Evolutionary conservation across 352 stramenopile genomes (phyloP), one percentile per base, ranked within the genome.

Genomic region (Pelagophyceae sp.): DNA sequence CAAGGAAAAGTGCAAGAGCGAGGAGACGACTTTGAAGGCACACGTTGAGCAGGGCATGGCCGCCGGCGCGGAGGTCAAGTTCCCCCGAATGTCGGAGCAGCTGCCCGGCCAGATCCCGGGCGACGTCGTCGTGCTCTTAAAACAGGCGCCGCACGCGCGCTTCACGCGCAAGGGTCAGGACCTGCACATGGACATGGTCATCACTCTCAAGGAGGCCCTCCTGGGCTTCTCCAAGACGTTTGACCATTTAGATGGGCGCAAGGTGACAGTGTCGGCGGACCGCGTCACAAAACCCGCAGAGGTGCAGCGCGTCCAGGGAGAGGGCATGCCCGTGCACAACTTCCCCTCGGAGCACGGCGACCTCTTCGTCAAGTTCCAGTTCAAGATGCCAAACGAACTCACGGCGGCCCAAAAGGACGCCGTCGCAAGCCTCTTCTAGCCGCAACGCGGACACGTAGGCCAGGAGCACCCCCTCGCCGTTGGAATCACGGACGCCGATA

Each of bases 251-350:
- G 93, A 97, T 81, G 92, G 91, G 54, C 90, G 88, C 64, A 38
- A 72, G 38, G 92, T 97, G 15, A 82, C 88, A 38, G 83, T 97
- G 38, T 83, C 85, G 25, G 86, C 87, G 29, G 74, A 88, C 17
- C 81, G 85, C 60, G 84, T 97, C 64, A 97, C 92, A 38, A 87
- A 91, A 23, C 92, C 90, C 64, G 84, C 84, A 1, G 91, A 95
- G 78, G 89, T 95, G 19, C 84, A 85, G 11, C 85, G 86, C 40
- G 69, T 96, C 25, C 70, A 81, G 6, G 81, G 85, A 60, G 90
- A 97, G 80, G 92, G 92, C 35, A 97, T 97, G 92, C 92, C 92
- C 6, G 87, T 92, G 71, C 83, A 92, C 69, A 86, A 94, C 78
- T 86, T 88, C 35, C 82, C 87, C 0, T 92, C 85, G 23, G 84